Evolutionary conservation across 116 monocot genomes (phyloP).

Genomic region (Zostera marina): DNA sequence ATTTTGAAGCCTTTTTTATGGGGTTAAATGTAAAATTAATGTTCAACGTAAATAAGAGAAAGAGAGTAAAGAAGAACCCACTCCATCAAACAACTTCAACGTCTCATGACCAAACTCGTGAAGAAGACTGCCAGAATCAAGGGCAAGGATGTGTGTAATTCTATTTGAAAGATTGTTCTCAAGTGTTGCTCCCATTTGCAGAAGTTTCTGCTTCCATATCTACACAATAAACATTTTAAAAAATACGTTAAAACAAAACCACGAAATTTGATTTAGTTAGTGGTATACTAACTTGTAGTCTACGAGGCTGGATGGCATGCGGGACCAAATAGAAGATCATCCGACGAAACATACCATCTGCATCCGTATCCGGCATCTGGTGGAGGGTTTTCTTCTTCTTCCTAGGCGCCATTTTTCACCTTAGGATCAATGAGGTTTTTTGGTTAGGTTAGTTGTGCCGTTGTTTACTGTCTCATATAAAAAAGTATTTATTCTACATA

Average conservation of each 20-base stretch:
- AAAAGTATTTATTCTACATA: no score
- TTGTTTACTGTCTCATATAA: no score
- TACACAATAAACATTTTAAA: slow-evolving; percentile 9
- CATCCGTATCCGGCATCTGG: slow-evolving; percentile 17
- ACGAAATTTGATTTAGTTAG: neutral
- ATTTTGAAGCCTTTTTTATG: no score
- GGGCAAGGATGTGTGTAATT: slow-evolving; percentile 56
- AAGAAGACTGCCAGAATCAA: slow-evolving; percentile 21
- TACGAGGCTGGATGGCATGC: slow-evolving; percentile 38
- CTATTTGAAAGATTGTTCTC: slow-evolving; percentile 32
- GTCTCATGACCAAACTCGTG: slow-evolving; percentile 19
- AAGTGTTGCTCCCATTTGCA: slow-evolving; percentile 62
- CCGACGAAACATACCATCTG: slow-evolving; percentile 60
- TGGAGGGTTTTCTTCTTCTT: slow-evolving; percentile 6
- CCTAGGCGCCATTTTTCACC: slow-evolving; percentile 7
- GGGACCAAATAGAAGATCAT: slow-evolving; percentile 62
- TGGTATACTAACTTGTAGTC: slow-evolving; percentile 38
- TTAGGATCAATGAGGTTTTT: no score
- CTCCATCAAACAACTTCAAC: slow-evolving; percentile 36
- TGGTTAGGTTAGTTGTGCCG: no score
- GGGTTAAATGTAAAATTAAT: no score
- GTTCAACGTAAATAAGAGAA: no score
- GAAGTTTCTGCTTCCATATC: slow-evolving; percentile 70
- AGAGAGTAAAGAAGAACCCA: slow-evolving; percentile 9
- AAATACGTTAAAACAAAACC: neutral